Evolutionary conservation across 2,329 filamentous ascomycete genomes (phyloP).

Genomic region (Mariannaea elegans): DNA sequence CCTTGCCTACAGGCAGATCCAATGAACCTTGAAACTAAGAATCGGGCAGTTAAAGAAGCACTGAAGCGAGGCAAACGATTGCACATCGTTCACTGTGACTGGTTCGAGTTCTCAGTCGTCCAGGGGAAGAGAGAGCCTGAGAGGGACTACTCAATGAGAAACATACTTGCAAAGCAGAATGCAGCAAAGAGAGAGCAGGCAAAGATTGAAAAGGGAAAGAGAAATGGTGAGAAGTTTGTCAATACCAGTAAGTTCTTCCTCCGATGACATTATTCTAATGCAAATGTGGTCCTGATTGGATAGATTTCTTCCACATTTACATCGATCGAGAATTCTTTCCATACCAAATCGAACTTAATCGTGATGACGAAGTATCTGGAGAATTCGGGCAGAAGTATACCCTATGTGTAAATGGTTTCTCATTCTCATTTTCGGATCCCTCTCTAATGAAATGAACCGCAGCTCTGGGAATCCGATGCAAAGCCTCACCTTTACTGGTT

Average conservation of each 20-base stretch:
- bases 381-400: constrained; percentile 66
- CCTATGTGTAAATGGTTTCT: constrained; percentile 60
- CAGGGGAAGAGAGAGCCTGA: constrained; percentile 44
- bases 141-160: constrained; percentile 54
- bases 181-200: constrained; percentile 44
- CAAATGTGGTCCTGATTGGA: too few species aligned
- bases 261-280: neutral
- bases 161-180: constrained; percentile 41
- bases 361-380: constrained; percentile 54
- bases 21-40: constrained; percentile 4
- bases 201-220: constrained; percentile 50
- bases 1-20: neutral
- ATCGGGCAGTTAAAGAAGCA: constrained; percentile 47
- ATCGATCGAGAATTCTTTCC: constrained; percentile 68
- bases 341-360: constrained; percentile 70
- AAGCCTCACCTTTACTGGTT: constrained; percentile 69
- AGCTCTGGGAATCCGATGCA: constrained; percentile 75
- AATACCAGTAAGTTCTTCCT: constrained; percentile 56
- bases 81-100: constrained; percentile 59
- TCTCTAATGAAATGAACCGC: constrained; percentile 2
- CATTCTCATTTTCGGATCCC: neutral
- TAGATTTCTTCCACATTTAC: constrained; percentile 72
- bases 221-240: constrained; percentile 53
- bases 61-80: constrained; percentile 46
- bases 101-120: constrained; percentile 59